phyloP scores from a whole-genome alignment of 768 basidiomycete genomes.

The Russula sp. region DNA sequence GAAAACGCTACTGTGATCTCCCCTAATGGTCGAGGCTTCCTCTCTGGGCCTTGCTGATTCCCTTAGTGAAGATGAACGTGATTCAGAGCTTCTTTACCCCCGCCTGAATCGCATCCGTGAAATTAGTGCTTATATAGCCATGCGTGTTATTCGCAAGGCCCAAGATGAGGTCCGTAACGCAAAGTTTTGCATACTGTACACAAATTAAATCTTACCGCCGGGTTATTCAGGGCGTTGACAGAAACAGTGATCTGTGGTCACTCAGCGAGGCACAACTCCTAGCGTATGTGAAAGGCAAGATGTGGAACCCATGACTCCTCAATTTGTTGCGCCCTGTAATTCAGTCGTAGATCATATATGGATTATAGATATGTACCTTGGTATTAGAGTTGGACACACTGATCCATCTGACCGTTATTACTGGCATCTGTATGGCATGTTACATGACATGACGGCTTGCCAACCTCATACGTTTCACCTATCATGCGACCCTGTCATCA shows the following conservation, averaged over 20 bases:
- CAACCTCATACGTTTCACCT: background rate
- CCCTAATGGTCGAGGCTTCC: conserved; percentile 86
- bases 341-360: conserved; percentile 19
- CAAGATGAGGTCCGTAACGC: conserved; percentile 60
- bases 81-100: conserved; percentile 73
- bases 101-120: conserved; percentile 80
- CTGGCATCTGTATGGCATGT: background rate
- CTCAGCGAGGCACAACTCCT: conserved; percentile 57
- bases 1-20: no score
- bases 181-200: conserved; percentile 4
- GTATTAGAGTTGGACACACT: conserved; percentile 6
- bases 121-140: conserved; percentile 74
- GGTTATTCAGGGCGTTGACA: conserved; percentile 32
- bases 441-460: background rate
- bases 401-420: conserved; percentile 5
- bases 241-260: conserved; percentile 45
- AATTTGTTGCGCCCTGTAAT: background rate
- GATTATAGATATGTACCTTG: conserved; percentile 9
- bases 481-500: background rate
- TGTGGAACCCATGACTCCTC: conserved; percentile 60
- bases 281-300: conserved; percentile 55
- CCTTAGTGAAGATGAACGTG: conserved; percentile 66
- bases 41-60: conserved; percentile 77
- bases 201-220: conserved; percentile 12
- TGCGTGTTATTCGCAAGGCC: conserved; percentile 72